Percentiles rank a stretch among this genome's conserved stretches.
Evolutionary conservation across 805 yeast genomes (phyloP).

Genomic region (Candida schatavii): DNA sequence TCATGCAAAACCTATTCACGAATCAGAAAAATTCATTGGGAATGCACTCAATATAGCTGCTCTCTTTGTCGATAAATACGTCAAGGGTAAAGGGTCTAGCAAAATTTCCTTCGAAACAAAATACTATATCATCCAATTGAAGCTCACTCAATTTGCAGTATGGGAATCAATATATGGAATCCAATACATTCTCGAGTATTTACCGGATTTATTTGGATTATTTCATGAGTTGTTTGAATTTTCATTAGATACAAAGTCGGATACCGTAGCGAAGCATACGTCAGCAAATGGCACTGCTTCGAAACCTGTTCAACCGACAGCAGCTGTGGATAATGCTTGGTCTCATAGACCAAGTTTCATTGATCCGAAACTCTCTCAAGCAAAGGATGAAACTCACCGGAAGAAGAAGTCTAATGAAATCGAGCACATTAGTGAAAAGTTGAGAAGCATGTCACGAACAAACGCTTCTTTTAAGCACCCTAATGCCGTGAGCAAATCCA

Average conservation of each 20-base stretch:
- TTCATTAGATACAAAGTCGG: too few species aligned
- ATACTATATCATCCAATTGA: conserved; percentile 61
- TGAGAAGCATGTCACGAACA: neutral
- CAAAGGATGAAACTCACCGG: neutral
- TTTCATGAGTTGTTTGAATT: conserved; percentile 50
- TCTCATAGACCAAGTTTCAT: conserved; percentile 41
- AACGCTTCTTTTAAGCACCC: neutral
- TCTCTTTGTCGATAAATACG: conserved; percentile 26
- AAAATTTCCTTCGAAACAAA: conserved; percentile 29
- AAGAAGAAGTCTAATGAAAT: conserved; percentile 5
- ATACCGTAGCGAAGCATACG: too few species aligned
- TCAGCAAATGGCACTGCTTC: too few species aligned
- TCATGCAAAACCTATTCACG: conserved; percentile 12
- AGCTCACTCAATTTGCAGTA: conserved; percentile 72
- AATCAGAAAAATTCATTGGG: conserved; percentile 55
- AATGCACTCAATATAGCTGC: conserved; percentile 48
- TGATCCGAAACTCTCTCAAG: conserved; percentile 21
- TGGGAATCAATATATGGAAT: conserved; percentile 60
- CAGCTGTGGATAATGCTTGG: conserved; percentile 23
- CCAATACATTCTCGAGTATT: conserved; percentile 53
- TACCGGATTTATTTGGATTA: conserved; percentile 65
- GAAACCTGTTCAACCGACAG: too few species aligned
- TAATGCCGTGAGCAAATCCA: neutral
- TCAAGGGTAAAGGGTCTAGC: conserved; percentile 12
- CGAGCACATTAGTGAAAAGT: conserved; percentile 7